Percentiles rank a stretch among this genome's conserved stretches.
These are phyloP conservation scores for Hippophae gyantsensis DNA, from an alignment of 306 rosid species.

Conservation along the genomic window DNA sequence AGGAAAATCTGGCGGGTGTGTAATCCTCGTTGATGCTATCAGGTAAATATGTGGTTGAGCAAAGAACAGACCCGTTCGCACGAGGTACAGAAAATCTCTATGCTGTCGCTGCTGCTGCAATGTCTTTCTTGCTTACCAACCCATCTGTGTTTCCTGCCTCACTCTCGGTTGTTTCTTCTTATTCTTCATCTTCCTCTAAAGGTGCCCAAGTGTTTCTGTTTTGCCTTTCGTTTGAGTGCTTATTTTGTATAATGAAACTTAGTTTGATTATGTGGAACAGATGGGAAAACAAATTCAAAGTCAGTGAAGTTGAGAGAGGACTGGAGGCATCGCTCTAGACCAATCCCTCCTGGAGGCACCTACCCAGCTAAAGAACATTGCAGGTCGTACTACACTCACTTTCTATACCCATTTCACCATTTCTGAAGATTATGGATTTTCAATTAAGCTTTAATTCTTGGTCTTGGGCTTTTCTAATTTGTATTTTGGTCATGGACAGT, in stretches of 20 bases:
- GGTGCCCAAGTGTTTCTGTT: constrained; percentile 21
- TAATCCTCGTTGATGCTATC: no score
- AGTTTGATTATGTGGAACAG: constrained; percentile 22
- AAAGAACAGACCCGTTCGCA: not conserved
- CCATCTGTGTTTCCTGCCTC: constrained; percentile 40
- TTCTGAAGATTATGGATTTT: not conserved
- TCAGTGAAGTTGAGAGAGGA: constrained; percentile 52
- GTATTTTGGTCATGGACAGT: constrained; percentile 30
- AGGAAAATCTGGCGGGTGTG: no score
- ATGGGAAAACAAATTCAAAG: constrained; percentile 31
- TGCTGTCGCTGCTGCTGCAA: constrained; percentile 14
- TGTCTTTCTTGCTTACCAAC: constrained; percentile 45
- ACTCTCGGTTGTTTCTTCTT: constrained; percentile 32
- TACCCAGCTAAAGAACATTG: constrained; percentile 95
- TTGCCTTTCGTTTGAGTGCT: not conserved
- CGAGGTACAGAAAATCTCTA: not conserved
- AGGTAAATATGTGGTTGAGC: not conserved
- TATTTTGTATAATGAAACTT: not conserved
- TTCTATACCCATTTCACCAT: not conserved
- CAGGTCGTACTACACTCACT: constrained; percentile 37
- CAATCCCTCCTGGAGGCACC: constrained; percentile 85
- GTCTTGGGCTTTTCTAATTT: not conserved
- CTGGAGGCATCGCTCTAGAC: constrained; percentile 79
- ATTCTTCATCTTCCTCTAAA: constrained; percentile 44
- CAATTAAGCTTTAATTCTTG: not conserved